These are phyloP conservation scores for Leccinum subtestaceum DNA, from an alignment of 768 basidiomycete genomes.

Conservation along the genomic window DNA sequence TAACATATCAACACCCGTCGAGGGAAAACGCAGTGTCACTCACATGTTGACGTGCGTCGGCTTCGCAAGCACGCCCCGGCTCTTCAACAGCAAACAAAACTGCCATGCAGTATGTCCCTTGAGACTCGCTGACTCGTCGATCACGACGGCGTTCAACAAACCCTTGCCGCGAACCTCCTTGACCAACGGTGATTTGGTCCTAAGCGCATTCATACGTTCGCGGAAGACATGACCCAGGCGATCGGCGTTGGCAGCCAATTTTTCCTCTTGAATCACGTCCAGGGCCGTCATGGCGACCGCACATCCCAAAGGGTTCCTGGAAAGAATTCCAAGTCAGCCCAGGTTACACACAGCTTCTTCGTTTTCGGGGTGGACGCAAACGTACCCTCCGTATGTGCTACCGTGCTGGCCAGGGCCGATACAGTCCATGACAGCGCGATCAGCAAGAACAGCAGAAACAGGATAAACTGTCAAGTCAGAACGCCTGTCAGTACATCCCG, in stretches of 20 bases:
- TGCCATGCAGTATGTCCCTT: slow-evolving; percentile 93
- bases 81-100: slow-evolving; percentile 89
- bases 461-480: slow-evolving; percentile 68
- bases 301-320: slow-evolving; percentile 89
- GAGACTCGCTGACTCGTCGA: slow-evolving; percentile 75
- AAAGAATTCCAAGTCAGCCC: not conserved
- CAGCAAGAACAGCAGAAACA: slow-evolving; percentile 91
- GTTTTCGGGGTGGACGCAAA: not conserved
- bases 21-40: slow-evolving; percentile 30
- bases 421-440: slow-evolving; percentile 90
- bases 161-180: slow-evolving; percentile 82
- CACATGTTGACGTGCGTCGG: slow-evolving; percentile 95
- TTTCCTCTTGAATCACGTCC: slow-evolving; percentile 85
- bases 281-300: slow-evolving; percentile 95
- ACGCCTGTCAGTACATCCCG: slow-evolving; percentile 7
- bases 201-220: slow-evolving; percentile 49
- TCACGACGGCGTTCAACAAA: slow-evolving; percentile 89
- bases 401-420: slow-evolving; percentile 96
- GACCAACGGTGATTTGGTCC: slow-evolving; percentile 60
- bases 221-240: slow-evolving; percentile 83
- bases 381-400: slow-evolving; percentile 89
- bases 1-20: not conserved
- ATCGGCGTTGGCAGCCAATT: slow-evolving; percentile 77
- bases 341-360: not conserved
- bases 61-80: slow-evolving; percentile 89